Evolutionary conservation across 2,329 filamentous ascomycete species (phyloP).

Genomic region (Penicillium sp.): DNA sequence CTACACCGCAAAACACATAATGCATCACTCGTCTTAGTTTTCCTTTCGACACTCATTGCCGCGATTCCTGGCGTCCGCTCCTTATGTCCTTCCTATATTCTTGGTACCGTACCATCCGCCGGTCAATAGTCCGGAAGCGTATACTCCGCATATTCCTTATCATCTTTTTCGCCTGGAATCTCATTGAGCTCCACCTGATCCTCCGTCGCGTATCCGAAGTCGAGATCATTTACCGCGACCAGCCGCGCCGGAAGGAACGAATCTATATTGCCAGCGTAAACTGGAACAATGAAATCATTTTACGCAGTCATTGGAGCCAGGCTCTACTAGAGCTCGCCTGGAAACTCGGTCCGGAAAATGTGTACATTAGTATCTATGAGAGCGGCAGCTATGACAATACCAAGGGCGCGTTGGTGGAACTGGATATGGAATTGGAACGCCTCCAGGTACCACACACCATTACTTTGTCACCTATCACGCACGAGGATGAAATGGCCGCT

Average conservation of each 20-base stretch:
- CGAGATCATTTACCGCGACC: slow-evolving; percentile 8
- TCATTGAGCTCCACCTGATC: slow-evolving; percentile 20
- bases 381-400: slow-evolving; percentile 69
- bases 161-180: slow-evolving; percentile 21
- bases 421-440: slow-evolving; percentile 56
- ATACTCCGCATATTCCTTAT: slow-evolving; percentile 18
- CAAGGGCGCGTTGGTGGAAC: slow-evolving; percentile 58
- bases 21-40: neutral
- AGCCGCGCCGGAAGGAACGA: slow-evolving; percentile 21
- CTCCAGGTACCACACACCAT: slow-evolving; percentile 57
- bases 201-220: slow-evolving; percentile 14
- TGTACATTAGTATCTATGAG: slow-evolving; percentile 68
- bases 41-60: neutral
- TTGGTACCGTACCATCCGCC: slow-evolving; percentile 12
- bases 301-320: slow-evolving; percentile 62
- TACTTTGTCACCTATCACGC: slow-evolving; percentile 58
- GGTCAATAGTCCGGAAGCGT: slow-evolving; percentile 14
- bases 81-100: slow-evolving; percentile 15
- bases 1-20: neutral
- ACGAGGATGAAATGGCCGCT: slow-evolving; percentile 55
- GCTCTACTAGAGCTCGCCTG: slow-evolving; percentile 59
- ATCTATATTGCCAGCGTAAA: slow-evolving; percentile 70
- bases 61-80: slow-evolving; percentile 6
- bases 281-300: slow-evolving; percentile 64
- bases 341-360: slow-evolving; percentile 61